Conservation (phyloP, 805 yeast genomes). For the Candida boleticola region DNA sequence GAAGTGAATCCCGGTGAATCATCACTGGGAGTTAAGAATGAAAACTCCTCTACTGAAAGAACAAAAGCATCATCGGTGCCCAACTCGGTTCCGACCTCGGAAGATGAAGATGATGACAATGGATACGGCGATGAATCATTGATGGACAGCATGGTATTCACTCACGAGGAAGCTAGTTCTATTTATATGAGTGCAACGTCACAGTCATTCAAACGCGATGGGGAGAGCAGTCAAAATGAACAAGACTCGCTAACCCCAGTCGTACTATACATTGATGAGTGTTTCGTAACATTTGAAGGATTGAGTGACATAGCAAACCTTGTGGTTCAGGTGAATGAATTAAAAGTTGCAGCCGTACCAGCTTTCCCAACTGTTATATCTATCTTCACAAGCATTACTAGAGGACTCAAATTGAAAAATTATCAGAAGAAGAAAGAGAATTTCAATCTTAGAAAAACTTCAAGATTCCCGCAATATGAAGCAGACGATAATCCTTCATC, state of each 20-base stretch:
- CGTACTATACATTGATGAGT: constrained; percentile 31
- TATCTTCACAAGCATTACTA: constrained; percentile 36
- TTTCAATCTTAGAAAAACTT: constrained; percentile 6
- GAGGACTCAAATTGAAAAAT: constrained; percentile 31
- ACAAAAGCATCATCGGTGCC: not conserved
- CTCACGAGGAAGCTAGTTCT: constrained; percentile 67
- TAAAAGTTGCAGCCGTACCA: constrained; percentile 46
- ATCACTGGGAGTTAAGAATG: not conserved
- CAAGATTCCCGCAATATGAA: constrained; percentile 25
- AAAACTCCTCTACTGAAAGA: constrained; percentile 2
- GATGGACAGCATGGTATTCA: constrained; percentile 58
- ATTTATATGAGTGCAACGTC: constrained; percentile 83
- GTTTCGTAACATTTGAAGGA: constrained; percentile 50
- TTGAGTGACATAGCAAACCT: constrained; percentile 31
- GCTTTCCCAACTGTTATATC: constrained; percentile 37
- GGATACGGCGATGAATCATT: constrained; percentile 44
- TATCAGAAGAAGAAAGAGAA: constrained; percentile 25
- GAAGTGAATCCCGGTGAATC: constrained; percentile 27
- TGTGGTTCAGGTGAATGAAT: constrained; percentile 34
- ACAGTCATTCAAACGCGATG: constrained; percentile 31
- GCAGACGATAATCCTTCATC: constrained; percentile 4
- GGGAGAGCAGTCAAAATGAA: not conserved
- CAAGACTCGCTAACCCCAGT: constrained; percentile 13
- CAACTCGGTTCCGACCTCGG: not conserved
- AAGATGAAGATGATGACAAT: constrained; percentile 21